Conservation (phyloP, 1,284 basidiomycete species). For the Ustilago nuda region DNA sequence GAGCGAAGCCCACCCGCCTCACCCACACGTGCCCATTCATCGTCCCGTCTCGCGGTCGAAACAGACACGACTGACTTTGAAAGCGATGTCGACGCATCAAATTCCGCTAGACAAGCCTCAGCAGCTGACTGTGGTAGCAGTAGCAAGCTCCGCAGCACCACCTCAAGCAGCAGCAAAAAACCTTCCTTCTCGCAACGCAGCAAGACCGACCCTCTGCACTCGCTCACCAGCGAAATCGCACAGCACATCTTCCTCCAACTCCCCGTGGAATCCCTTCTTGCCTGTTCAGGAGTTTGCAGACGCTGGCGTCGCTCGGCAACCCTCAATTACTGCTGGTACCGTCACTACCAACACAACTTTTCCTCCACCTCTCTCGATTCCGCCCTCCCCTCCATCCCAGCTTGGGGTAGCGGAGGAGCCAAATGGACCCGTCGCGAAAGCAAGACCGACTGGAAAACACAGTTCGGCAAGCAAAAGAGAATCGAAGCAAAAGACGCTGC, state of each 20-base stretch:
- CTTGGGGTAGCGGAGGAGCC: constrained; percentile 47
- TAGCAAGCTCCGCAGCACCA: constrained; percentile 26
- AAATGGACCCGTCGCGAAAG: constrained; percentile 64
- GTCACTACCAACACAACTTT: constrained; percentile 40
- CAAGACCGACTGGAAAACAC: constrained; percentile 62
- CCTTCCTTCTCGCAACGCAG: constrained; percentile 28
- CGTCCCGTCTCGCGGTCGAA: constrained; percentile 42
- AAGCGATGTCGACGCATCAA: constrained; percentile 22
- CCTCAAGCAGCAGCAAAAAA: constrained; percentile 5
- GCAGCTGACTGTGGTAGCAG: background rate
- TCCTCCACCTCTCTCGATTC: constrained; percentile 35
- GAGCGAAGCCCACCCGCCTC: constrained; percentile 47
- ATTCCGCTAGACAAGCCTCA: constrained; percentile 6
- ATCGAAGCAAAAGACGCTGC: constrained; percentile 51
- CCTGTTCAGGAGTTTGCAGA: constrained; percentile 55
- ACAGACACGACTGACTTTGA: constrained; percentile 50
- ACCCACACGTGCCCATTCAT: constrained; percentile 26
- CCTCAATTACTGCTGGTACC: constrained; percentile 64
- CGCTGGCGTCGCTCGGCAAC: constrained; percentile 62
- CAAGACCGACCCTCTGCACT: constrained; percentile 58
- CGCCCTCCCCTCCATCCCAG: constrained; percentile 21
- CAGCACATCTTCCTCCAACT: constrained; percentile 65
- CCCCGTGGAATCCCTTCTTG: constrained; percentile 45
- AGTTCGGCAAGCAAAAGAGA: constrained; percentile 42
- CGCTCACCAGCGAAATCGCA: constrained; percentile 57